Conservation (phyloP, 2,329 filamentous ascomycete genomes). For the Ambrosiella xylebori region DNA sequence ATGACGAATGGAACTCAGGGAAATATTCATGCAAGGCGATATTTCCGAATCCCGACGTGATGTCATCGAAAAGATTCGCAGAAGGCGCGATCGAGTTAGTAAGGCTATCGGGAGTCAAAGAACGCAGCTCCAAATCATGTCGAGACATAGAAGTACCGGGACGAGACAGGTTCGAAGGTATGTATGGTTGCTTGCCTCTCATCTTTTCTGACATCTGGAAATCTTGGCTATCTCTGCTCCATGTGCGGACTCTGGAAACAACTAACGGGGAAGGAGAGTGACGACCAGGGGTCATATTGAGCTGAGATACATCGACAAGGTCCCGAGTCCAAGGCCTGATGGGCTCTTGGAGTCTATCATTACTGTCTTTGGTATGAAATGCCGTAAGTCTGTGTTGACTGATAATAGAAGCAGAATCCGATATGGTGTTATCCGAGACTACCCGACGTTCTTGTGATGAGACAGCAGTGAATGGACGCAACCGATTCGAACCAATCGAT, state of each 20-base stretch:
- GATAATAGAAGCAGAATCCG: constrained; percentile 10
- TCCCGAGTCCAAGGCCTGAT: constrained; percentile 8
- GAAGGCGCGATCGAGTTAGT: not conserved
- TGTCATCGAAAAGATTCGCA: constrained; percentile 7
- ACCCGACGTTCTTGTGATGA: constrained; percentile 1
- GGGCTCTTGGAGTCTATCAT: not conserved
- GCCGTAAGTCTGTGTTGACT: constrained; percentile 12
- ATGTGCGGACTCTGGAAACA: constrained; percentile 2
- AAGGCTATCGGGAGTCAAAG: constrained; percentile 4
- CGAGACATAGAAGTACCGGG: not conserved
- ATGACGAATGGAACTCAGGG: constrained; percentile 2
- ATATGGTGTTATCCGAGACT: not conserved
- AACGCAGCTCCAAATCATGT: not conserved
- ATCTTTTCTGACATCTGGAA: constrained; percentile 3
- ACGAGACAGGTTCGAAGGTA: not conserved
- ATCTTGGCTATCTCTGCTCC: constrained; percentile 9
- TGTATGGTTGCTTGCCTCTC: constrained; percentile 3
- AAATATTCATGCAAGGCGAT: constrained; percentile 1
- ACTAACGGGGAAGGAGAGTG: constrained; percentile 7
- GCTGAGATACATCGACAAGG: constrained; percentile 5
- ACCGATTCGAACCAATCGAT: not conserved
- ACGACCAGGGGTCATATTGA: not conserved
- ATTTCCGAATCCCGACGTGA: constrained; percentile 6
- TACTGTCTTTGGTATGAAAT: constrained; percentile 3
- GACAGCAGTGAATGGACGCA: constrained; percentile 6